Conservation (phyloP, 768 basidiomycete genomes). For the Hirschioporus abietinus region DNA sequence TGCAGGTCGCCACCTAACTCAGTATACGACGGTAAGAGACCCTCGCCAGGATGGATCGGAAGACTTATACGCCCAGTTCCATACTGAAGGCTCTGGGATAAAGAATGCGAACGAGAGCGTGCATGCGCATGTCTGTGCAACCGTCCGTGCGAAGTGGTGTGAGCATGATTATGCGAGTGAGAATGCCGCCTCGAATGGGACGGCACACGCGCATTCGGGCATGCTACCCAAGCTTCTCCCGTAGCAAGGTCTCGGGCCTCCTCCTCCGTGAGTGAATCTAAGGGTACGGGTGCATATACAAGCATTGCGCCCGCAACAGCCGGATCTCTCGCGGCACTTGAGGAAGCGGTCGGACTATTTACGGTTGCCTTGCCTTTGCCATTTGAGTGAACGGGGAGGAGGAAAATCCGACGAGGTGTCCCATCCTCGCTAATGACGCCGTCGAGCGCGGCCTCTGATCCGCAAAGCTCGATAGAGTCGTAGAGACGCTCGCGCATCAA, state of each 20-base stretch:
- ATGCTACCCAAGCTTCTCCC: slow-evolving; percentile 58
- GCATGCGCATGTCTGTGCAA: slow-evolving; percentile 17
- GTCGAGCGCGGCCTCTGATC: slow-evolving; percentile 17
- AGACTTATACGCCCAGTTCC: slow-evolving; percentile 29
- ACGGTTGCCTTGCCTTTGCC: slow-evolving; percentile 2
- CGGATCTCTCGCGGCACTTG: slow-evolving; percentile 14
- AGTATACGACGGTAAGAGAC: slow-evolving; percentile 31
- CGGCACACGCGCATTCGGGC: slow-evolving; percentile 19
- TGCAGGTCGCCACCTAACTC: neutral
- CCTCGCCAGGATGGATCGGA: slow-evolving; percentile 41
- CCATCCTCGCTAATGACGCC: slow-evolving; percentile 18
- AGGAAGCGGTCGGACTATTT: slow-evolving; percentile 9
- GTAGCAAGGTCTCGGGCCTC: slow-evolving; percentile 48
- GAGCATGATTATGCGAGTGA: neutral
- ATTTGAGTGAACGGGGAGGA: slow-evolving; percentile 38
- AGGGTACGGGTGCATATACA: slow-evolving; percentile 70
- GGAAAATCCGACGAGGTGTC: slow-evolving; percentile 54
- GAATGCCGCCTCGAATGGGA: slow-evolving; percentile 12
- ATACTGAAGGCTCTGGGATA: slow-evolving; percentile 26
- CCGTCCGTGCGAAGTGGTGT: neutral
- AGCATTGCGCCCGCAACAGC: slow-evolving; percentile 24
- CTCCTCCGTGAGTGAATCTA: slow-evolving; percentile 48
- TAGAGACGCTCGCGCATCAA: slow-evolving; percentile 39
- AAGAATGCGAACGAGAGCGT: slow-evolving; percentile 26
- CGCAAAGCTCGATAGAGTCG: slow-evolving; percentile 14